These are phyloP conservation scores for Torulaspora maleeae DNA, from an alignment of 805 yeast species.

Conservation along the genomic window DNA sequence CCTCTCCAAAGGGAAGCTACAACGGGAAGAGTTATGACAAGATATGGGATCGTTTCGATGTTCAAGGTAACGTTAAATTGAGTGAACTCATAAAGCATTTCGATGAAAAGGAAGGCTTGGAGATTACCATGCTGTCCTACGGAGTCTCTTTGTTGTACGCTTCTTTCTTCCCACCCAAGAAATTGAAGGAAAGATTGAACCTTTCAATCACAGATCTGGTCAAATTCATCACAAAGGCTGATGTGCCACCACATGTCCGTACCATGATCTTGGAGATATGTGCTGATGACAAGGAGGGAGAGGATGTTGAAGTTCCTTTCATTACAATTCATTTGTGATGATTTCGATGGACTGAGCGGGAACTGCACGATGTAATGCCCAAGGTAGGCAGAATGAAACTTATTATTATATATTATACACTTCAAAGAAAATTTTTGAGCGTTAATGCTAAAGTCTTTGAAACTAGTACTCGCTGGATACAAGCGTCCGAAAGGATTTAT, in stretches of 20 bases:
- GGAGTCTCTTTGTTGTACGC: constrained; percentile 90
- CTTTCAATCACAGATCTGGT: constrained; percentile 70
- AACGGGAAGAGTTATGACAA: constrained; percentile 74
- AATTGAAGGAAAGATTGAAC: constrained; percentile 69
- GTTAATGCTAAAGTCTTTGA: not conserved
- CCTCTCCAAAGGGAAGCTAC: constrained; percentile 76
- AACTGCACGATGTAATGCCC: no score
- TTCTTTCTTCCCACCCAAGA: constrained; percentile 88
- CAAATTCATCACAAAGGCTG: constrained; percentile 80
- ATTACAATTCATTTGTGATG: constrained; percentile 55
- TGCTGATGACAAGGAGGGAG: constrained; percentile 87
- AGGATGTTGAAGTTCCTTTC: constrained; percentile 93
- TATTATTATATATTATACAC: not conserved
- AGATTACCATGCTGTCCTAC: constrained; percentile 84
- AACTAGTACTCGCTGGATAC: not conserved
- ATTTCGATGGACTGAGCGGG: not conserved
- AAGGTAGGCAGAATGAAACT: no score
- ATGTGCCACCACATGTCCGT: constrained; percentile 65
- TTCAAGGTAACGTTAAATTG: constrained; percentile 71
- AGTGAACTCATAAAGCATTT: constrained; percentile 70
- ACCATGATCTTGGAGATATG: constrained; percentile 84
- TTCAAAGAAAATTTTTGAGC: not conserved
- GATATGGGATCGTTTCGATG: constrained; percentile 93
- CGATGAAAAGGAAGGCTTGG: constrained; percentile 76
- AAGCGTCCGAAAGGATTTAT: constrained; percentile 1